Conservation (phyloP, 2,329 filamentous ascomycete genomes). For the Alternaria dauci region DNA sequence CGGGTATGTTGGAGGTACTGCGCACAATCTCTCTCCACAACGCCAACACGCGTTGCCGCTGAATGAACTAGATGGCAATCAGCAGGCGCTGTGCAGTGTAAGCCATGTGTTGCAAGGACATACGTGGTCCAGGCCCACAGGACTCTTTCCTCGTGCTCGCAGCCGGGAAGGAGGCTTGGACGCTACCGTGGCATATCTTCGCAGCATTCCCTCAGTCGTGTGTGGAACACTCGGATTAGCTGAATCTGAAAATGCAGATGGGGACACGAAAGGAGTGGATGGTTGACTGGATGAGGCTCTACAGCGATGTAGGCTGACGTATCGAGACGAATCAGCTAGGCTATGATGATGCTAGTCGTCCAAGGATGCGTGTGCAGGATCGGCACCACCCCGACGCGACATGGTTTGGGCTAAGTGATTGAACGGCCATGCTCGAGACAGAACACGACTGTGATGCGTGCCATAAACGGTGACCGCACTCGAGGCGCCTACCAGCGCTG, state of each 20-base stretch:
- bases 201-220: slow-evolving; percentile 34
- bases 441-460: slow-evolving; percentile 4
- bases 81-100: slow-evolving; percentile 5
- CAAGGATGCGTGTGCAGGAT: background rate
- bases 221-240: background rate
- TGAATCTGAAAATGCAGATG: background rate
- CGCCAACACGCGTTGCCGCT: slow-evolving; percentile 56
- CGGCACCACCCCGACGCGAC: background rate
- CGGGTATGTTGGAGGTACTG: slow-evolving; percentile 48
- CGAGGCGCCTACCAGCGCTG: background rate
- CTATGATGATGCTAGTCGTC: background rate
- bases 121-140: slow-evolving; percentile 47
- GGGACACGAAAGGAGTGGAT: background rate
- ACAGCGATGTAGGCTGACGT: background rate
- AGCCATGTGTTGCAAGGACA: background rate
- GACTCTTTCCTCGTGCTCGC: slow-evolving; percentile 41
- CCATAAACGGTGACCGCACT: background rate
- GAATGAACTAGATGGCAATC: slow-evolving; percentile 56
- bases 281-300: slow-evolving; percentile 4
- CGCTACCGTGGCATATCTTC: slow-evolving; percentile 47
- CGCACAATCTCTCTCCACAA: slow-evolving; percentile 60
- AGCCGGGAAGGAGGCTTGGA: slow-evolving; percentile 40
- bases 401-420: too few species aligned
- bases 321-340: background rate
- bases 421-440: background rate